Conservation (phyloP, 352 stramenopile species). For the Proteromonas lacertae region DNA sequence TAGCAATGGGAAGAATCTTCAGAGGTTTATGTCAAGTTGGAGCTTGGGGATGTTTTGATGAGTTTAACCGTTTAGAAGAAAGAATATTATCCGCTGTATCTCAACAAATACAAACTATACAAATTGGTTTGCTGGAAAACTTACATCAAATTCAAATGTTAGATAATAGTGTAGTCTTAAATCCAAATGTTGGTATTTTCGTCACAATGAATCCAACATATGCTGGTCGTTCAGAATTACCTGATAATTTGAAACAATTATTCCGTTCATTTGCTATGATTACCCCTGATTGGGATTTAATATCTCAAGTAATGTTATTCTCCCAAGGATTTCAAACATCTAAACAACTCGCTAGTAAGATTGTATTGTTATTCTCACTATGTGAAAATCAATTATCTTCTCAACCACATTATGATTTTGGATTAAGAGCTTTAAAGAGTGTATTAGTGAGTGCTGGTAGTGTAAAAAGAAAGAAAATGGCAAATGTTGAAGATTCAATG, state of each 20-base stretch:
- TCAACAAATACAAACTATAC: conserved; percentile 97
- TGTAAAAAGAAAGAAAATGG: conserved; percentile 61
- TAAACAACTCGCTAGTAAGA: conserved; percentile 67
- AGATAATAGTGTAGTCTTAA: conserved; percentile 61
- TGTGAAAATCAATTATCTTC: conserved; percentile 86
- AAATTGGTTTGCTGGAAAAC: conserved; percentile 59
- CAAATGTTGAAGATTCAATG: conserved; percentile 15
- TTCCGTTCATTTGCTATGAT: conserved; percentile 99
- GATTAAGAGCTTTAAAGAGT: conserved; percentile 89
- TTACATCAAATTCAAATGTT: conserved; percentile 54
- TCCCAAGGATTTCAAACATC: conserved; percentile 94
- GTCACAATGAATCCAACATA: conserved; percentile 99
- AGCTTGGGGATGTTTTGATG: too few species aligned
- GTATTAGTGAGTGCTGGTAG: conserved; percentile 87
- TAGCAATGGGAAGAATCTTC: conserved; percentile 96
- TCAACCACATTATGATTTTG: conserved; percentile 99
- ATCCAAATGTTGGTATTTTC: conserved; percentile 84
- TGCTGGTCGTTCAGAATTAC: conserved; percentile 58
- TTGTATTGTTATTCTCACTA: conserved; percentile 91
- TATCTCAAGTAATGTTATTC: conserved; percentile 98
- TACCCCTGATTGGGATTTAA: conserved; percentile 85
- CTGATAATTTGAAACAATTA: conserved; percentile 92
- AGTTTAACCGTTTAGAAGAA: conserved; percentile 95
- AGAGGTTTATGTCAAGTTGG: conserved; percentile 93
- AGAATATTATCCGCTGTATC: conserved; percentile 93